Evolutionary conservation across 2,329 filamentous ascomycete genomes (phyloP).

Genomic region (Whalleya microplaca): DNA sequence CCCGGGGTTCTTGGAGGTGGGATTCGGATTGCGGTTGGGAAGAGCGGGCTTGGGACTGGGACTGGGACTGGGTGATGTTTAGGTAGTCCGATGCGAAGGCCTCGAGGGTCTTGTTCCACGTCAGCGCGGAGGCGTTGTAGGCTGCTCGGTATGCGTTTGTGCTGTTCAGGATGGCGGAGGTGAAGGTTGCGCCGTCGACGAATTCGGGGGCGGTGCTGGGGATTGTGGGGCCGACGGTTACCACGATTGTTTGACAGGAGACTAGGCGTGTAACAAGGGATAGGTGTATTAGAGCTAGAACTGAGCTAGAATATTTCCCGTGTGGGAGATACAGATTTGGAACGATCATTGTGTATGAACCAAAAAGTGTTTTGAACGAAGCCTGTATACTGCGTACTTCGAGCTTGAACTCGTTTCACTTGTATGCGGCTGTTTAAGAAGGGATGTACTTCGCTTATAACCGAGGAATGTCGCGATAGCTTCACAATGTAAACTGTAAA

Average conservation of each 20-base stretch:
- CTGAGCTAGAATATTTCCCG: not conserved
- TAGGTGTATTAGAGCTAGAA: not conserved
- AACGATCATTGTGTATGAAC: not conserved
- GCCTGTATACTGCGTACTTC: not conserved
- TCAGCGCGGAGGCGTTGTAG: constrained; percentile 62
- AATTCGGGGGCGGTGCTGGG: constrained; percentile 38
- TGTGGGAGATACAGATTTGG: not conserved
- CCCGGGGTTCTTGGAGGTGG: not conserved
- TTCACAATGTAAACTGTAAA: not conserved
- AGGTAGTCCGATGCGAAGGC: constrained; percentile 58
- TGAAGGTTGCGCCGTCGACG: constrained; percentile 44
- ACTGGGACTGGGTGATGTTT: constrained; percentile 4
- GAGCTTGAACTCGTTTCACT: not conserved
- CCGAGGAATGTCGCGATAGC: not conserved
- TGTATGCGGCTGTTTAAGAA: not conserved
- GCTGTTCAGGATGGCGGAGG: constrained; percentile 61
- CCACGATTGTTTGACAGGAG: constrained; percentile 31
- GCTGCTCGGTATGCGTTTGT: constrained; percentile 68
- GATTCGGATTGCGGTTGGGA: not conserved
- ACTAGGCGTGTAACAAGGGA: constrained; percentile 3
- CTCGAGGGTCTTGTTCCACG: constrained; percentile 68
- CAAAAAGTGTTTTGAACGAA: not conserved
- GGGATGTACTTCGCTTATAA: not conserved
- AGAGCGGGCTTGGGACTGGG: not conserved
- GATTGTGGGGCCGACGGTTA: constrained; percentile 30